phyloP scores from a whole-genome alignment of 179 eudicot genomes.

The Spinacia oleracea region DNA sequence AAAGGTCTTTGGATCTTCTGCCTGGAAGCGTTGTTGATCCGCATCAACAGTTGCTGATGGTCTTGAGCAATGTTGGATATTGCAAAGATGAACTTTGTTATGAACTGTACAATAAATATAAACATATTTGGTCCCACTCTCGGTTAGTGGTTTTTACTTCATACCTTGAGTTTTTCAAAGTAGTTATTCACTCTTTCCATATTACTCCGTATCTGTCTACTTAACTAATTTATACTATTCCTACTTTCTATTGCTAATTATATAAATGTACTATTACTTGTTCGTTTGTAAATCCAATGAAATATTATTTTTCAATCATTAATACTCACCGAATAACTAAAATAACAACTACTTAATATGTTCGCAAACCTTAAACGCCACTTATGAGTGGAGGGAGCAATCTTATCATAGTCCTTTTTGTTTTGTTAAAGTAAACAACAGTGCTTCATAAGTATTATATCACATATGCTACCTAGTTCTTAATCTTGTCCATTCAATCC shows the following conservation, averaged over 20 bases:
- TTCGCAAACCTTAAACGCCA: neutral
- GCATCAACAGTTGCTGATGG: slow-evolving; percentile 82
- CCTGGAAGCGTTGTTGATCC: slow-evolving; percentile 76
- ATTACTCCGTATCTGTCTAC: neutral
- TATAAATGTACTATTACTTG: neutral
- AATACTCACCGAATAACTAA: neutral
- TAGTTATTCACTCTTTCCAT: neutral
- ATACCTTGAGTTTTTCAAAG: neutral
- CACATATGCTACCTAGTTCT: neutral
- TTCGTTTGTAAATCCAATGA: neutral
- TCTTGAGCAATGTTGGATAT: slow-evolving; percentile 91
- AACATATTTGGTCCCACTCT: slow-evolving; percentile 66
- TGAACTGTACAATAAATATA: slow-evolving; percentile 76
- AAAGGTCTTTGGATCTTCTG: slow-evolving; percentile 53
- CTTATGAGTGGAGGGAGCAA: too few species aligned
- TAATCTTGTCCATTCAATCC: neutral
- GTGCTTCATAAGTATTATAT: neutral
- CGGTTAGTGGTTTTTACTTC: slow-evolving; percentile 44
- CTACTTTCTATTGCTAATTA: neutral
- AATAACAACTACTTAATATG: neutral
- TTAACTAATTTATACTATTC: neutral
- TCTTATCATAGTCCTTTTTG: too few species aligned
- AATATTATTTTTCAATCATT: neutral
- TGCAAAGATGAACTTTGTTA: slow-evolving; percentile 90
- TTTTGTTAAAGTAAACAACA: too few species aligned